Conservation (phyloP, 2,329 filamentous ascomycete species). For the Penicillium vulpinum region DNA sequence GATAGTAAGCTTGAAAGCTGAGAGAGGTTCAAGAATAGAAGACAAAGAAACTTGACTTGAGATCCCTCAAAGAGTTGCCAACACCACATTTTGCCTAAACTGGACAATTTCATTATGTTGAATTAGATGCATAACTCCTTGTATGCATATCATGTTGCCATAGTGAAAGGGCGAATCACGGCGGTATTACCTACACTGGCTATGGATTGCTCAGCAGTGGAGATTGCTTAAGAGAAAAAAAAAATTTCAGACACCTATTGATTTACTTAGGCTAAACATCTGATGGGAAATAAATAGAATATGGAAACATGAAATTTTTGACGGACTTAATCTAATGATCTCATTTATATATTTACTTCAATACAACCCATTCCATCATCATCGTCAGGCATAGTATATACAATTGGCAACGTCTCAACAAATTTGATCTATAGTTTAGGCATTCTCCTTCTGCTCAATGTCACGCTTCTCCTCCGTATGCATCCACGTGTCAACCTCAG, state of each 20-base stretch:
- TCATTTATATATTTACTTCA: neutral
- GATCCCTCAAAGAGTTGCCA: neutral
- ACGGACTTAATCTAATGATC: neutral
- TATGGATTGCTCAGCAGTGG: neutral
- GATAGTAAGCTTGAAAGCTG: neutral
- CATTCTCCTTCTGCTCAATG: slow-evolving; percentile 20
- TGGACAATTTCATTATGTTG: neutral
- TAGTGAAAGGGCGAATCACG: neutral
- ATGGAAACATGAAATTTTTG: neutral
- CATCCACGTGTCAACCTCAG: slow-evolving; percentile 22
- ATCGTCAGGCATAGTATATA: slow-evolving; percentile 7
- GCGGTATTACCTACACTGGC: neutral
- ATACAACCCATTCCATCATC: neutral
- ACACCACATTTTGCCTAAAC: neutral
- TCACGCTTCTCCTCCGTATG: slow-evolving; percentile 18
- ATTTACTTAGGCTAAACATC: no score
- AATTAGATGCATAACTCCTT: neutral
- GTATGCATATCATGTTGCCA: neutral
- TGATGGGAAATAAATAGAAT: neutral
- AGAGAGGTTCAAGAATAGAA: neutral
- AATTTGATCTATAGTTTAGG: slow-evolving; percentile 3
- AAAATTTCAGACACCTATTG: no score
- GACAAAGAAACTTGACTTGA: neutral
- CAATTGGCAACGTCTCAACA: neutral
- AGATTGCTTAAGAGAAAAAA: neutral